Percentiles rank a stretch among this genome's conserved stretches.
These are phyloP conservation scores for Hibiscus tridactylites DNA, from an alignment of 345 rosid genomes.

Conservation along the genomic window DNA sequence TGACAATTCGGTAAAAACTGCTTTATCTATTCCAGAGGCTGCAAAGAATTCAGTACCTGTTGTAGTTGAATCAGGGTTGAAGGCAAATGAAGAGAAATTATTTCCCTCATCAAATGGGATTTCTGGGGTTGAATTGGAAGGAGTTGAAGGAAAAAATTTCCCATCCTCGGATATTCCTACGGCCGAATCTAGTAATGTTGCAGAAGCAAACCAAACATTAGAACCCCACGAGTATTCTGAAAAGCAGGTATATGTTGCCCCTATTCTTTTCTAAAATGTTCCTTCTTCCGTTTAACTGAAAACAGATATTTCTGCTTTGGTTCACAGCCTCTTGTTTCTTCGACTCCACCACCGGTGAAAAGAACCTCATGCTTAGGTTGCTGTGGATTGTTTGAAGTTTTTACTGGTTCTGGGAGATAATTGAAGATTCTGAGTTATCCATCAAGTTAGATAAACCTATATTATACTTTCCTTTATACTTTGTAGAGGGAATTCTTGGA, in stretches of 20 bases:
- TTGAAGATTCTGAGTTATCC: slow-evolving; percentile 34
- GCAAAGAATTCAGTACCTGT: slow-evolving; percentile 20
- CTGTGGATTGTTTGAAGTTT: slow-evolving; percentile 76
- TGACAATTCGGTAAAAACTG: slow-evolving; percentile 20
- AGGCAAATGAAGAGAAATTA: slow-evolving; percentile 26
- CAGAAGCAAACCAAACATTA: slow-evolving; percentile 23
- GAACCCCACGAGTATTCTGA: slow-evolving; percentile 30
- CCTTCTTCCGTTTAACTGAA: background rate
- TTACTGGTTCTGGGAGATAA: slow-evolving; percentile 52
- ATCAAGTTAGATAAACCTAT: background rate
- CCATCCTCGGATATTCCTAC: slow-evolving; percentile 13
- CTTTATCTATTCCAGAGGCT: slow-evolving; percentile 19
- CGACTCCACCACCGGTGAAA: slow-evolving; percentile 36
- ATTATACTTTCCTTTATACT: background rate
- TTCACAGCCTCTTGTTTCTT: slow-evolving; percentile 40
- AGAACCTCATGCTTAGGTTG: slow-evolving; percentile 67
- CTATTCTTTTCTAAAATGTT: background rate
- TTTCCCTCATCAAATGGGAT: slow-evolving; percentile 7
- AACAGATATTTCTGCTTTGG: background rate
- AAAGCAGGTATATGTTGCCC: slow-evolving; percentile 43
- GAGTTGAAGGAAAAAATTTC: slow-evolving; percentile 18
- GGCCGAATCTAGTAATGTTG: slow-evolving; percentile 23
- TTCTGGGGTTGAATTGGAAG: slow-evolving; percentile 15
- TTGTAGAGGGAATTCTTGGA: background rate
- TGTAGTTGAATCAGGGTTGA: slow-evolving; percentile 23